Evolutionary conservation across 163 green algal genomes (phyloP).

Genomic region (Chloromonas sp.): DNA sequence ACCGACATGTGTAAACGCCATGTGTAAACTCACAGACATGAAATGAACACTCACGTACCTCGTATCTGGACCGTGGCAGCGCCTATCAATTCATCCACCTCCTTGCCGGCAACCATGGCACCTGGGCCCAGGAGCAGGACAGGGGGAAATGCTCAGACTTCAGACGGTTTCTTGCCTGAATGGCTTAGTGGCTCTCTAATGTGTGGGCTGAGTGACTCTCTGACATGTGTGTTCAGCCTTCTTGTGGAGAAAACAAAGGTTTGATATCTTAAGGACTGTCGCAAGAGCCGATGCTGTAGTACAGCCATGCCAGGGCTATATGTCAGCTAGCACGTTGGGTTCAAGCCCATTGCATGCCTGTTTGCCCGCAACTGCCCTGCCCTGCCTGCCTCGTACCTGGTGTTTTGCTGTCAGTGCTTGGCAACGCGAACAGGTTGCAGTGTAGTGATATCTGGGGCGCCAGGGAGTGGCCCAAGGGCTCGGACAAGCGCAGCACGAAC

Average conservation of each 20-base stretch:
- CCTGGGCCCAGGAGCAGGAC: not conserved
- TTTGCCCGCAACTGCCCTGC: too few relatives aligned
- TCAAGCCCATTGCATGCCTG: too few relatives aligned
- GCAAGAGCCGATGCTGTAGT: too few relatives aligned
- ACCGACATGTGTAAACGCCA: too few relatives aligned
- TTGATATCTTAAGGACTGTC: too few relatives aligned
- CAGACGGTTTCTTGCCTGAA: not conserved
- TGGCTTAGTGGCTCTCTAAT: too few relatives aligned
- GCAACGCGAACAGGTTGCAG: constrained; percentile 21
- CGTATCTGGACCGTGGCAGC: constrained; percentile 12
- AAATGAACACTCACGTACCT: not conserved
- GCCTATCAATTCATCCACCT: constrained; percentile 35
- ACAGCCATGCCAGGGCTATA: too few relatives aligned
- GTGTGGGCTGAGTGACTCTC: too few relatives aligned
- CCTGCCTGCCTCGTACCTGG: not conserved
- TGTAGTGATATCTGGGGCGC: constrained; percentile 16
- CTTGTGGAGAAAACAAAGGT: too few relatives aligned
- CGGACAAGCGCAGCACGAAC: constrained; percentile 42
- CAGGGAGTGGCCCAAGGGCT: constrained; percentile 13
- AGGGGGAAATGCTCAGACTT: not conserved
- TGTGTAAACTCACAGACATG: not conserved
- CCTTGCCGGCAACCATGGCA: constrained; percentile 8
- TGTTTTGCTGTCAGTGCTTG: not conserved
- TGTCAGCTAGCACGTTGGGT: too few relatives aligned
- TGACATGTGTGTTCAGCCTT: too few relatives aligned